These are phyloP conservation scores for Mucor saturninus DNA, from an alignment of 371 early-diverging fungal genomes.

Conservation along the genomic window DNA sequence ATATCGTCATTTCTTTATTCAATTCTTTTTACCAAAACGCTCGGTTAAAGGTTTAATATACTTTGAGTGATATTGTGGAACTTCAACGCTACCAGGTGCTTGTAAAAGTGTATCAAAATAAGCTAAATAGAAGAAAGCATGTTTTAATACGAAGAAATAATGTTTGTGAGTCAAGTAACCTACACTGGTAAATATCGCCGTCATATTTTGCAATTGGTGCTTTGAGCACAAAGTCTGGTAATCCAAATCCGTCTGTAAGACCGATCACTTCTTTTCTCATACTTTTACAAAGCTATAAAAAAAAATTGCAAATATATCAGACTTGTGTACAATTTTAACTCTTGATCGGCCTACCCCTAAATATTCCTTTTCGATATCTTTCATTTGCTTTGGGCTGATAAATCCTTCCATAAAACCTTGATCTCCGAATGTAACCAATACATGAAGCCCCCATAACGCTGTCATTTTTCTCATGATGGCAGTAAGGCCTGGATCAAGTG, in stretches of 20 bases:
- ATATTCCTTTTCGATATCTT: conserved; percentile 48
- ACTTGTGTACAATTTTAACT: neutral
- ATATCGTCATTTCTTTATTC: neutral
- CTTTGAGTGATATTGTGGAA: conserved; percentile 39
- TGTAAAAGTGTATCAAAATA: conserved; percentile 48
- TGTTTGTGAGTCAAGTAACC: neutral
- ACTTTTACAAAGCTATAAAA: conserved; percentile 43
- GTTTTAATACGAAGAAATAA: no score
- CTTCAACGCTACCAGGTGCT: conserved; percentile 38
- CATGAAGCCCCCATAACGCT: conserved; percentile 47
- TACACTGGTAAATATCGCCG: conserved; percentile 65
- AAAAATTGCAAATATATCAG: neutral
- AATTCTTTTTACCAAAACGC: conserved; percentile 4
- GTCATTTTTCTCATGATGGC: conserved; percentile 41
- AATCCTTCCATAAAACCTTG: conserved; percentile 59
- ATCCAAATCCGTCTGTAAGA: conserved; percentile 63
- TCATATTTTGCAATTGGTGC: conserved; percentile 69
- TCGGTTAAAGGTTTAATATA: conserved; percentile 49
- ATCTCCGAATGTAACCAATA: conserved; percentile 48
- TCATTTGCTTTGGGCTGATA: conserved; percentile 51
- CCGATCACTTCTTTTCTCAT: conserved; percentile 64
- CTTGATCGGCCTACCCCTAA: conserved; percentile 29
- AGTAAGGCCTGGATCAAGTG: conserved; percentile 16
- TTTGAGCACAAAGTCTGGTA: conserved; percentile 70
- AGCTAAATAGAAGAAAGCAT: conserved; percentile 19